Base-by-base conservation (phyloP, 164 flowering plant species). In the Tinospora cordifolia region DNA sequence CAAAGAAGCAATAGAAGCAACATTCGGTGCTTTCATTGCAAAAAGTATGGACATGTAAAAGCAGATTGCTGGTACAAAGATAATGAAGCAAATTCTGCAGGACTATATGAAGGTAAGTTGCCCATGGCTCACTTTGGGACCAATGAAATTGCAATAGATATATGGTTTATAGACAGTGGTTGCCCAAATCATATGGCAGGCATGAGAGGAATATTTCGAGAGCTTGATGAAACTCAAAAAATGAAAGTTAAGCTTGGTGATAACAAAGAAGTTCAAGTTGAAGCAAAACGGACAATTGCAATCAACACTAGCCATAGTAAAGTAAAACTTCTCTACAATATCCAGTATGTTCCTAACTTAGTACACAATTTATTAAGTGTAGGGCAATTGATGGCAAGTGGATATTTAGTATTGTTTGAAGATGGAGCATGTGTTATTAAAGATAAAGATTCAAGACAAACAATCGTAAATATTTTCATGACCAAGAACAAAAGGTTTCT, bases 401-500 rank as follows among this genome's bases (percentile, higher is more conserved):
- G 69, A 2, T 72, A 5, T 67, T 58, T 65, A 5, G 49, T 66
- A 15, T 54, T 72, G 15, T 67, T 73, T 68, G 66, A 72, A 14
- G 66, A 24, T 57, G 75, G 13, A 57, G 1, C 24, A 3, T 67
- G 70, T 58, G 41, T 15, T 2, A 72, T 72, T 40, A 59, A 13
- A 19, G 41, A 44, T 7, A 25, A 30, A 8, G 57, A 66, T 36
- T 65, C 27, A 38, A 14, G 24, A 21, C n/a, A 11, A 11, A 11
- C 58, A 9, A 30, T 67, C 38, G 41, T 25, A 19, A 66, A 60
- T 22, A n/a, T 72, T 57, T 12, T 0, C 17, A 57, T 54, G 70
- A 59, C 66, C 22, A 19, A 54, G 30, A 66, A 72, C 24, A 72
- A 67, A n/a, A 54, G 51, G 70, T 72, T 72, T 57, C 54, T 63